These are phyloP conservation scores for Nemania sp. DNA, from an alignment of 2,329 filamentous ascomycete genomes.

Conservation along the genomic window DNA sequence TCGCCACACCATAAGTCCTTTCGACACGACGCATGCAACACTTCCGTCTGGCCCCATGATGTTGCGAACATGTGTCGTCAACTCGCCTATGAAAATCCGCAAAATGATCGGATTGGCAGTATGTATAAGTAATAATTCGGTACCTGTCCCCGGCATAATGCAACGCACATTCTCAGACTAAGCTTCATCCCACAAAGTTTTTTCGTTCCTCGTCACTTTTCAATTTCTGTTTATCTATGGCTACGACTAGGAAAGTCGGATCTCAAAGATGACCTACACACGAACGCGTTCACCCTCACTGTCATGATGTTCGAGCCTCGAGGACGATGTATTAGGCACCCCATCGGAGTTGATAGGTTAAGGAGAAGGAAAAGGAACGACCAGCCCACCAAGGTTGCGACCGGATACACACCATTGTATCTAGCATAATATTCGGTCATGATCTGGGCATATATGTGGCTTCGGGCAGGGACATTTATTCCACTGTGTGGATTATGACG, in stretches of 20 bases:
- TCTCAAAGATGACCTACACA: constrained; percentile 13
- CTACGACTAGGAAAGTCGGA: constrained; percentile 18
- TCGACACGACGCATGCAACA: constrained; percentile 12
- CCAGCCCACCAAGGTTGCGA: constrained; percentile 5
- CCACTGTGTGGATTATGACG: not conserved
- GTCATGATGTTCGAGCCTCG: constrained; percentile 9
- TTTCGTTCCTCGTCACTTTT: constrained; percentile 17
- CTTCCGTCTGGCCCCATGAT: not conserved
- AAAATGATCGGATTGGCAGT: constrained; percentile 21
- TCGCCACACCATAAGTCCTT: not conserved
- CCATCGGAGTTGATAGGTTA: constrained; percentile 21
- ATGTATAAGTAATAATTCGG: constrained; percentile 30
- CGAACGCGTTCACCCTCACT: constrained; percentile 13
- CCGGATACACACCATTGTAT: constrained; percentile 16
- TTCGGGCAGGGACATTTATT: constrained; percentile 9
- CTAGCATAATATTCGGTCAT: constrained; percentile 12
- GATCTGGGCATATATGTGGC: constrained; percentile 10
- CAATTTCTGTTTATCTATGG: constrained; percentile 14
- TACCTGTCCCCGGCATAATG: constrained; percentile 21
- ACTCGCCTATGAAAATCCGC: constrained; percentile 14
- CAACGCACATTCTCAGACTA: constrained; percentile 12
- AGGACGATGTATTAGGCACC: constrained; percentile 7
- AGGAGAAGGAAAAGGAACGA: constrained; percentile 13
- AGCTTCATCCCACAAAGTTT: constrained; percentile 6
- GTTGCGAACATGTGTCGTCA: constrained; percentile 4